Percentiles rank a stretch among this genome's conserved stretches.
Conservation (phyloP, 1,284 basidiomycete species). For the Rhodotorula sp. region DNA sequence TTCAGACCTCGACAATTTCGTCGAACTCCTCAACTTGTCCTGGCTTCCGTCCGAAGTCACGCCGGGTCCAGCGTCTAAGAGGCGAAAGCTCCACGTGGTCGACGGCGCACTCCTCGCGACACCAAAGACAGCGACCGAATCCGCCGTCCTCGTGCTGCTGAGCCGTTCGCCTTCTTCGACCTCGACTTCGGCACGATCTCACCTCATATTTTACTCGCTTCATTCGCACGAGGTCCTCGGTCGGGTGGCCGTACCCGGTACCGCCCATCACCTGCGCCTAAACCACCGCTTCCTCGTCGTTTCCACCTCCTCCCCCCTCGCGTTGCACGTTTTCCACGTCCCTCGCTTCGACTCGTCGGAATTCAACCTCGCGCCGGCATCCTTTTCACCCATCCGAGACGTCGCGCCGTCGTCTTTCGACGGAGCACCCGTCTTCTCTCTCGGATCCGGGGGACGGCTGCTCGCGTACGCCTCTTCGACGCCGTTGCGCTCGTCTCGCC, state of each 20-base stretch:
- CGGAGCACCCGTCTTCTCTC: conserved; percentile 31
- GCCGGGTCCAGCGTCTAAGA: background rate
- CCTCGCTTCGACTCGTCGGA: background rate
- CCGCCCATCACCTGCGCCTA: conserved; percentile 11
- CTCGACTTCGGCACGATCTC: conserved; percentile 2
- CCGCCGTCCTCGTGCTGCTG: conserved; percentile 27
- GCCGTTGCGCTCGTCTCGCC: conserved; percentile 3
- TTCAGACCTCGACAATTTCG: conserved; percentile 33
- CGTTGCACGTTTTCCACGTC: conserved; percentile 23
- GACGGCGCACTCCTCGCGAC: conserved; percentile 14
- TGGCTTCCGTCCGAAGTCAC: background rate
- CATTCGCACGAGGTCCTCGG: conserved; percentile 18
- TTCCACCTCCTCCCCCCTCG: conserved; percentile 26
- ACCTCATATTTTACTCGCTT: conserved; percentile 32
- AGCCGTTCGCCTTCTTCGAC: background rate
- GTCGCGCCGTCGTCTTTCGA: conserved; percentile 16
- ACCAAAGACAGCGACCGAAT: background rate
- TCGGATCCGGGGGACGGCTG: conserved; percentile 28
- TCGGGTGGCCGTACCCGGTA: conserved; percentile 15
- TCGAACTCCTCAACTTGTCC: conserved; percentile 28
- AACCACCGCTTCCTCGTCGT: conserved; percentile 16
- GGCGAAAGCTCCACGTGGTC: background rate
- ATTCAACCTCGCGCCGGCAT: background rate
- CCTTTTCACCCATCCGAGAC: conserved; percentile 29
- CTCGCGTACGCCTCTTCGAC: conserved; percentile 33